These are phyloP conservation scores for Alternaria gansuensis DNA, from an alignment of 2,329 filamentous ascomycete species.

Conservation along the genomic window DNA sequence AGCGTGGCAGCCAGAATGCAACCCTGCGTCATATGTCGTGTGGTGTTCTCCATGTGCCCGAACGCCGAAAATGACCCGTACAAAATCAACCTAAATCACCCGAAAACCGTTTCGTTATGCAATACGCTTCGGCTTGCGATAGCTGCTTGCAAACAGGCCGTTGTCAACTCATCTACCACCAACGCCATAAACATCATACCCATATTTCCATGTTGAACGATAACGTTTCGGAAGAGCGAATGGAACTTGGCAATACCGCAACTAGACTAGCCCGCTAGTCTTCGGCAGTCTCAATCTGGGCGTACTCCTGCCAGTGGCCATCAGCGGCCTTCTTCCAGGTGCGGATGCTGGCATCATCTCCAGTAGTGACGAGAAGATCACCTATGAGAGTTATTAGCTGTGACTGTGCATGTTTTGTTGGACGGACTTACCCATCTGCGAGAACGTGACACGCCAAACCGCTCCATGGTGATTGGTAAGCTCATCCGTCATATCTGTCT, in stretches of 20 bases:
- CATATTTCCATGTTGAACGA: neutral
- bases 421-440: conserved; percentile 54
- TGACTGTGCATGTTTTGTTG: neutral
- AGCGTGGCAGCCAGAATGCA: conserved; percentile 27
- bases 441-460: conserved; percentile 78
- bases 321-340: conserved; percentile 62
- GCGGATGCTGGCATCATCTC: conserved; percentile 72
- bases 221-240: neutral
- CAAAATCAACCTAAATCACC: neutral
- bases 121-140: neutral
- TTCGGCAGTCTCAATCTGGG: conserved; percentile 56
- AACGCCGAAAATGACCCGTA: conserved; percentile 21
- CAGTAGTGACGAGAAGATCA: conserved; percentile 77
- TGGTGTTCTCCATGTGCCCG: conserved; percentile 15
- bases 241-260: neutral
- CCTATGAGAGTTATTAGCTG: conserved; percentile 61
- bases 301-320: conserved; percentile 60
- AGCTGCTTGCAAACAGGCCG: neutral
- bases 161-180: neutral
- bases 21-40: conserved; percentile 3
- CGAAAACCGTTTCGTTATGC: neutral
- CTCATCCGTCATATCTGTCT: conserved; percentile 69
- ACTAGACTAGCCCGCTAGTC: conserved; percentile 27
- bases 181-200: conserved; percentile 10
- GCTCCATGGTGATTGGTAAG: conserved; percentile 74